These are phyloP conservation scores for Coemansia sp. DNA, from an alignment of 192 early-diverging fungal species.

Conservation along the genomic window DNA sequence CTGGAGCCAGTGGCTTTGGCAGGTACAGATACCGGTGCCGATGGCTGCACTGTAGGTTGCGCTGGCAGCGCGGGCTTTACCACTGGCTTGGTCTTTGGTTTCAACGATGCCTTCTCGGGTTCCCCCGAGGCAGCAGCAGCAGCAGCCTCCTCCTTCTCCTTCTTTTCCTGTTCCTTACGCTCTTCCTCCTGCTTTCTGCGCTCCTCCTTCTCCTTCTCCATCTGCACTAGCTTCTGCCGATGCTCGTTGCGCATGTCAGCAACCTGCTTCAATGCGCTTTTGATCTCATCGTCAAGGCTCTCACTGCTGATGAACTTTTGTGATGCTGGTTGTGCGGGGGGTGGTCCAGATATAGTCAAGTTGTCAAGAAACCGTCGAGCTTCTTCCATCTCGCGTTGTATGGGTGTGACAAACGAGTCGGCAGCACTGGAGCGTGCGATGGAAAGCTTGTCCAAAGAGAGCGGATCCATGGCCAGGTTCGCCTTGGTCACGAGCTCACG, in stretches of 20 bases:
- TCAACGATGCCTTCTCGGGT: slow-evolving; percentile 13
- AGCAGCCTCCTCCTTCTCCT: background rate
- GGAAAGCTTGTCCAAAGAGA: slow-evolving; percentile 8
- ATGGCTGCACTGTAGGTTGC: background rate
- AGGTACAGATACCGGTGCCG: background rate
- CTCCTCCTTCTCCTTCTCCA: slow-evolving; percentile 11
- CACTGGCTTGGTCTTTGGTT: background rate
- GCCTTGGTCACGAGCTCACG: slow-evolving; percentile 19
- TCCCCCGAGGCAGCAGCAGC: background rate
- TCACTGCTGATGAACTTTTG: background rate
- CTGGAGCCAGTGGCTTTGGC: background rate
- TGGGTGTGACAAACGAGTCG: slow-evolving; percentile 18
- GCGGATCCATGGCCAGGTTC: slow-evolving; percentile 1
- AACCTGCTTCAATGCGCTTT: slow-evolving; percentile 21
- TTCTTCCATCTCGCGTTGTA: slow-evolving; percentile 37
- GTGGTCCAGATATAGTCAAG: slow-evolving; percentile 12
- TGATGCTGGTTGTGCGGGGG: background rate
- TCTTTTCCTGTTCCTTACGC: slow-evolving; percentile 5
- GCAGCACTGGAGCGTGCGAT: slow-evolving; percentile 24
- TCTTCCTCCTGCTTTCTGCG: background rate
- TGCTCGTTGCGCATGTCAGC: slow-evolving; percentile 33
- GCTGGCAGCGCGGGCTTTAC: background rate
- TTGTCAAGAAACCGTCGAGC: slow-evolving; percentile 21
- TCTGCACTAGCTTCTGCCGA: slow-evolving; percentile 12
- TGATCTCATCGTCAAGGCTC: slow-evolving; percentile 11